phyloP scores from a whole-genome alignment of 306 rosid genomes.

The Senna tora region DNA sequence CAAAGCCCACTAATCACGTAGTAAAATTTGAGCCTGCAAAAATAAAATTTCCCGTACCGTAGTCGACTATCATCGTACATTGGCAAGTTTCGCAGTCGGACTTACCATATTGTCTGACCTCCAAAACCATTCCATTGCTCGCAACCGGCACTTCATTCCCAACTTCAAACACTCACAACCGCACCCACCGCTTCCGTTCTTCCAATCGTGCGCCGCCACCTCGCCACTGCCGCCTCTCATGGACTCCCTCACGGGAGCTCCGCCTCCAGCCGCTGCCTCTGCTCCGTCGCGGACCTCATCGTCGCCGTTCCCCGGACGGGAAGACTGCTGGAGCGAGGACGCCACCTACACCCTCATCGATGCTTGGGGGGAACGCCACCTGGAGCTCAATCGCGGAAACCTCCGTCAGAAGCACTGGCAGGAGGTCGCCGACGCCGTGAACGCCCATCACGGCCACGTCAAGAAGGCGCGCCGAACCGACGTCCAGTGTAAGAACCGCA shows the following conservation, averaged over 20 bases:
- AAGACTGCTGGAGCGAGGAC: conserved; percentile 71
- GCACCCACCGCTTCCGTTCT: conserved; percentile 16
- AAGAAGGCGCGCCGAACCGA: conserved; percentile 54
- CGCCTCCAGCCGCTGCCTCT: conserved; percentile 29
- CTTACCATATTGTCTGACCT: conserved; percentile 7
- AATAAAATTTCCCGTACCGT: conserved; percentile 56
- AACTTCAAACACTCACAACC: neutral
- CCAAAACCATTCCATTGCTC: conserved; percentile 8
- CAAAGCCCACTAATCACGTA: neutral
- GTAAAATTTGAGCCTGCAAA: neutral
- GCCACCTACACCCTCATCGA: conserved; percentile 74
- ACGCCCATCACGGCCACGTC: conserved; percentile 48
- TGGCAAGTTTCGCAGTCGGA: conserved; percentile 23
- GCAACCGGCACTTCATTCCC: conserved; percentile 13
- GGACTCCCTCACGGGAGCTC: conserved; percentile 42
- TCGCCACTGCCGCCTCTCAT: conserved; percentile 9
- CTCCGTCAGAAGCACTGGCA: conserved; percentile 76
- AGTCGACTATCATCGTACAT: conserved; percentile 44
- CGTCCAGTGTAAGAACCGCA: conserved; percentile 75
- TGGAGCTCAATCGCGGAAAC: conserved; percentile 57
- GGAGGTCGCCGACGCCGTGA: conserved; percentile 69
- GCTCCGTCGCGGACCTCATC: conserved; percentile 38
- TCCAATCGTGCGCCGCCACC: neutral
- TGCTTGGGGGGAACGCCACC: conserved; percentile 72
- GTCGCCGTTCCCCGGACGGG: conserved; percentile 51